These are phyloP conservation scores for Artomyces pyxidatus DNA, from an alignment of 768 basidiomycete species.

Conservation along the genomic window DNA sequence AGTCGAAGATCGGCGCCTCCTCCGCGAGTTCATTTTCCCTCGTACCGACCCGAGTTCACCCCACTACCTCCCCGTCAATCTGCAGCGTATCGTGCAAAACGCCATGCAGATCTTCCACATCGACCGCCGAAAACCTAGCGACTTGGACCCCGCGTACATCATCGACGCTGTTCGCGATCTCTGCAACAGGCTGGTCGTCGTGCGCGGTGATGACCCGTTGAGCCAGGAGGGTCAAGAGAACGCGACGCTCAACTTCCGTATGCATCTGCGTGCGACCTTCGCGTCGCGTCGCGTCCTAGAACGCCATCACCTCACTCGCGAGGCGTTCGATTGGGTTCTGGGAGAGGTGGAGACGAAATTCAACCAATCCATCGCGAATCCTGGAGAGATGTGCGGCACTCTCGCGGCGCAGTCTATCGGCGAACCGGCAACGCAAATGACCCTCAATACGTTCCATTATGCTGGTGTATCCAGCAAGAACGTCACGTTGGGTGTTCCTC, in stretches of 20 bases:
- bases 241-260: slow-evolving; percentile 86
- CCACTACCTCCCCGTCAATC: slow-evolving; percentile 92
- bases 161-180: slow-evolving; percentile 72
- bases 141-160: slow-evolving; percentile 83
- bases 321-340: slow-evolving; percentile 97
- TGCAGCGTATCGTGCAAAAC: slow-evolving; percentile 92
- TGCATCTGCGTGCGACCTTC: slow-evolving; percentile 87
- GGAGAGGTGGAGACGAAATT: slow-evolving; percentile 94
- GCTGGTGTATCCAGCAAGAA: slow-evolving; percentile 99
- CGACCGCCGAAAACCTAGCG: slow-evolving; percentile 86
- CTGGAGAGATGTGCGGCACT: slow-evolving; percentile 99
- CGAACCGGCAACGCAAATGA: slow-evolving; percentile 99
- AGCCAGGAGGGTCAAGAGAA: slow-evolving; percentile 78
- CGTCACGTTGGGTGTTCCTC: slow-evolving; percentile 98
- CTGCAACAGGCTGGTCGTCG: slow-evolving; percentile 69
- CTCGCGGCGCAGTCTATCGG: slow-evolving; percentile 98
- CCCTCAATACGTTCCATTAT: slow-evolving; percentile 98
- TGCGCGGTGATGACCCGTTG: slow-evolving; percentile 78
- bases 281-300: slow-evolving; percentile 84
- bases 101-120: slow-evolving; percentile 96
- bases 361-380: slow-evolving; percentile 85
- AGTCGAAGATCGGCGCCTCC: slow-evolving; percentile 60
- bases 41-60: slow-evolving; percentile 59
- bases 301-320: slow-evolving; percentile 77
- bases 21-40: slow-evolving; percentile 83